Evolutionary conservation across 2,329 filamentous ascomycete genomes (phyloP), one percentile per base, ranked within the genome.

Genomic region (Diplodia corticola): DNA sequence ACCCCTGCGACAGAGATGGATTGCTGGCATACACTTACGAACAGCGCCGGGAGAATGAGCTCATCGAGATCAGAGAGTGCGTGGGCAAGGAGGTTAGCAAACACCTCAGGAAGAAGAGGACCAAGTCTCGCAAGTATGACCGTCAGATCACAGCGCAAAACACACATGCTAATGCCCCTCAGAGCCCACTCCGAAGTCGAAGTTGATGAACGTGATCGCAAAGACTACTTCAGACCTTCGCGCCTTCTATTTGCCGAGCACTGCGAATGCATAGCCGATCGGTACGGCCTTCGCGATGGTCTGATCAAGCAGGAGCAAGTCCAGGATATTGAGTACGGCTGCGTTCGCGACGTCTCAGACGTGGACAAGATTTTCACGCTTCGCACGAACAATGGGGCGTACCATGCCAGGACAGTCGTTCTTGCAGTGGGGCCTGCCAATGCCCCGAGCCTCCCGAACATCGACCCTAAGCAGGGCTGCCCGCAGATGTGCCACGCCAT

Each of bases 31-130:
- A 89, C 76, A 84, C 89, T 0, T 87, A 90, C 71, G 82, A 85
- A 66, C 80, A 84, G 20, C 83, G 83, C 0, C 79, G 87, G n/a
- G 84, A 87, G 67, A 76, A 78, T 5, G 90, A 94, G 71, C 77
- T 93, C 9, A 81, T 85, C 54, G 89, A 93, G 77, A 89, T 94
- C 55, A 80, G 84, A 0, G 88, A 89, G 2, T 92, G 91, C 69
- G 91, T 93, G 0, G 91, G 91, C 0, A 92, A 90, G 72, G 91
- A 93, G 72, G 76, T 93, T 66, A 93, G 90, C 79, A 94, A 94
- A 78, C 90, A 94, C 75, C 84, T 86, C 67, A 81, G 80, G 75
- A 89, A 89, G 80, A 92, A 92, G 81, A 86, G 87, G 75, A 79
- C 72, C 17, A 74, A 73, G 28, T n/a, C 53, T 48, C 44, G 61